A percentile compares a stretch with the other conserved stretches of the same genome.
Evolutionary conservation across 495 filamentous ascomycete genomes (phyloP).

Genomic region (Hyaloscypha hepaticicola): DNA sequence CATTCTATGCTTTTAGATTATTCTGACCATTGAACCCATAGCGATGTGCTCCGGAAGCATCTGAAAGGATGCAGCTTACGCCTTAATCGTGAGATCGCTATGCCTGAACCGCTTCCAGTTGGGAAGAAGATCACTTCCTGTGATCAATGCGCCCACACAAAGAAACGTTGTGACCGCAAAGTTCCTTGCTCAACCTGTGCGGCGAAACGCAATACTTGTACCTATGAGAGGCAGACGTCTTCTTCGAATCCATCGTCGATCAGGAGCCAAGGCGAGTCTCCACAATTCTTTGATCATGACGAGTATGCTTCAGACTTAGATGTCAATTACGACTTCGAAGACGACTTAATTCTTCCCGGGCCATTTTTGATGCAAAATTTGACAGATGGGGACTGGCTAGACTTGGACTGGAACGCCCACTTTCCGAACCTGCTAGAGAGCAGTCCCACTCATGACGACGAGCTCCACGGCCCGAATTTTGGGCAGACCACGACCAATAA

Average conservation of each 20-base stretch:
- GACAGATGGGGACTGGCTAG: background rate
- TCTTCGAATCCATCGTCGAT: too few relatives aligned
- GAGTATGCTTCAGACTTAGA: background rate
- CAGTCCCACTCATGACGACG: background rate
- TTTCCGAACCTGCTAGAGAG: background rate
- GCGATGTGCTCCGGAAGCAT: conserved; percentile 12
- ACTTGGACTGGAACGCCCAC: conserved; percentile 7
- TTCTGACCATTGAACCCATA: conserved; percentile 2
- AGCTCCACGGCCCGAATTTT: background rate
- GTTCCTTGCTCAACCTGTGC: conserved; percentile 8
- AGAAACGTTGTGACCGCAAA: conserved; percentile 9
- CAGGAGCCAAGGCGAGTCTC: too few relatives aligned
- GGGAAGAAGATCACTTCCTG: conserved; percentile 10
- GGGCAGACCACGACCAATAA: background rate
- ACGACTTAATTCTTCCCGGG: background rate
- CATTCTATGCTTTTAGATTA: background rate
- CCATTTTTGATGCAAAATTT: background rate
- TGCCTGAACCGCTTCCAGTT: conserved; percentile 5
- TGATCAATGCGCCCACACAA: conserved; percentile 8
- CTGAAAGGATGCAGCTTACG: conserved; percentile 1
- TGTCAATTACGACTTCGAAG: background rate
- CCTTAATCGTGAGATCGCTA: background rate
- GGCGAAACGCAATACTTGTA: conserved; percentile 1
- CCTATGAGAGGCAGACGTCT: conserved; percentile 9
- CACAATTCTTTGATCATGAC: background rate